Evolutionary conservation across 495 filamentous ascomycete genomes (phyloP).

Genomic region (Cercophora sp.): DNA sequence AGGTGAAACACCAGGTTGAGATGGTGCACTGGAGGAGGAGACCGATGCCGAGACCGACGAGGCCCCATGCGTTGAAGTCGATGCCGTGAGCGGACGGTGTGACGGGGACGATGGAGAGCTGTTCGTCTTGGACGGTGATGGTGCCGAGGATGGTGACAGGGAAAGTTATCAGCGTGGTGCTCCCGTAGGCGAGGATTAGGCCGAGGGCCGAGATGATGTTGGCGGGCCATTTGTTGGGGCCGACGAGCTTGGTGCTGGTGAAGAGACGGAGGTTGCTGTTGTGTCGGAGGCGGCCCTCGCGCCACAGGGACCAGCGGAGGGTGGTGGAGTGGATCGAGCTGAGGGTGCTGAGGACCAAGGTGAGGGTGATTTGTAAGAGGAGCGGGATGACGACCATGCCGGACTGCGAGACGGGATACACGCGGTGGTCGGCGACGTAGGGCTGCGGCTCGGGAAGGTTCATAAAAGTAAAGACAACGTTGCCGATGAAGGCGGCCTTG

Average conservation of each 20-base stretch:
- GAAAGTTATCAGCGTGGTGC: neutral
- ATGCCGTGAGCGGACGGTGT: neutral
- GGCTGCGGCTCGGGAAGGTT: neutral
- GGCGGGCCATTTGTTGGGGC: slow-evolving; percentile 6
- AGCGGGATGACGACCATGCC: slow-evolving; percentile 2
- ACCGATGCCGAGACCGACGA: neutral
- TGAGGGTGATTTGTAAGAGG: neutral
- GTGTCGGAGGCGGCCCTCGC: slow-evolving; percentile 27
- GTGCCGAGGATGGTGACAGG: neutral
- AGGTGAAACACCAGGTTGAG: neutral
- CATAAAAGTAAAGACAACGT: neutral
- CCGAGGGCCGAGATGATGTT: neutral
- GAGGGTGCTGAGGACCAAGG: neutral
- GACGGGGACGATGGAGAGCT: neutral
- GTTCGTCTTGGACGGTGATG: neutral
- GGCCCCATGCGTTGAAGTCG: slow-evolving; percentile 6
- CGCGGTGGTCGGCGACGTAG: neutral
- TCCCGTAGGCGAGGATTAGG: neutral
- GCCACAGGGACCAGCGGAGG: slow-evolving; percentile 35
- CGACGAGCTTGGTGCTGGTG: slow-evolving; percentile 6
- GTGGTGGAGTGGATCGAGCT: slow-evolving; percentile 27
- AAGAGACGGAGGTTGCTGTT: slow-evolving; percentile 37
- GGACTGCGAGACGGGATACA: neutral
- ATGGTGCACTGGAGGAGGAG: slow-evolving; percentile 7
- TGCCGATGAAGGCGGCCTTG: neutral